Evolutionary conservation across 2,329 filamentous ascomycete species (phyloP), one percentile per base, ranked within the genome.

Genomic region (Knufia petricola): DNA sequence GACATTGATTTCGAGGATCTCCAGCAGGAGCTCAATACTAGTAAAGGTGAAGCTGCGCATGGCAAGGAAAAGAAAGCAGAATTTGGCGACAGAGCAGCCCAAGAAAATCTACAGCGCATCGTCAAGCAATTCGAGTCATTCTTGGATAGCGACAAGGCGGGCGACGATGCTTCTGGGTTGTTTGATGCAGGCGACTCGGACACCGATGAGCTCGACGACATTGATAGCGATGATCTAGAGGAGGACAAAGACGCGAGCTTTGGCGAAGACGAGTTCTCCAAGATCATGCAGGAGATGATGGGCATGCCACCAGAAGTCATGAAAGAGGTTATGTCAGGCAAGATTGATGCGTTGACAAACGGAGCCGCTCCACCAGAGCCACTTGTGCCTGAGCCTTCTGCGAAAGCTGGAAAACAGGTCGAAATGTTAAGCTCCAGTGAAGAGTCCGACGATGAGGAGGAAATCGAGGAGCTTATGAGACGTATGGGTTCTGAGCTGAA

Each of bases 71-170:
- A 56, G 23, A 53, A 56, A 40, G 31, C 45, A 4, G 60, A 59
- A 7, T 74, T 74, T 57, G 71, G 70, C n/a, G 67, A 69, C 38
- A 66, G 67, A 32, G 63, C 60, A 6, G 62, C 68, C 1, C 64
- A 72, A 46, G 66, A 69, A 55, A 70, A 95, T 61, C 71, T 98
- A 19, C 82, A 84, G 47, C 90, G 90, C 61, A 95, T 96, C 63
- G 92, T 98, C 0, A 84, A 85, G 40, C 79, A 87, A n/a, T 96
- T 98, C 60, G 88, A 95, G 61, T 74, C 84, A 10, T 96, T 98
- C 58, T 67, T 98, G 39, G 86, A 94, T 49, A 87, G 96, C 58
- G 85, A 94, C 9, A 77, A 76, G 39, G 87, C 88, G 0, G 89
- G 85, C 1, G 64, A 81, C 4, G 88, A 94, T 40, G 90, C 88